Percentiles rank a stretch among this genome's conserved stretches.
These are phyloP conservation scores for Neotropicomus parvogracilis DNA, from an alignment of 1,284 basidiomycete species.

Conservation along the genomic window DNA sequence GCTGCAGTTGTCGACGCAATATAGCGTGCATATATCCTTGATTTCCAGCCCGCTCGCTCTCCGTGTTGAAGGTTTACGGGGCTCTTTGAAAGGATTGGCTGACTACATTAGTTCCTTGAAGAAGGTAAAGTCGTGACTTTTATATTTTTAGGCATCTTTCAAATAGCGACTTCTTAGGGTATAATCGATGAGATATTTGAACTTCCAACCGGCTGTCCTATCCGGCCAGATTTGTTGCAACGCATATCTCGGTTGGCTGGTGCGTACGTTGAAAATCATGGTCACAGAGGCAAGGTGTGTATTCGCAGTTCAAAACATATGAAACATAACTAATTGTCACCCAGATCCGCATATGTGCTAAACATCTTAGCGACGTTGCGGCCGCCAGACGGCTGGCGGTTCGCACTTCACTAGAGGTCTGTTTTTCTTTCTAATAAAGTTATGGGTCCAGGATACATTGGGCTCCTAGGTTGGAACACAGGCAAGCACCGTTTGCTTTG, in stretches of 20 bases:
- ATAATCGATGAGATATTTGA: constrained; percentile 48
- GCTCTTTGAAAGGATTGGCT: constrained; percentile 42
- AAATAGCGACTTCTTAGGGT: constrained; percentile 34
- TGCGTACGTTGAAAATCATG: constrained; percentile 55
- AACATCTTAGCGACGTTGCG: constrained; percentile 37
- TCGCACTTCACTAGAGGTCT: constrained; percentile 51
- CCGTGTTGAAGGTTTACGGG: constrained; percentile 54
- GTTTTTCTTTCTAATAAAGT: constrained; percentile 13
- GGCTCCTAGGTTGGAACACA: constrained; percentile 17
- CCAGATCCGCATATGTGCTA: constrained; percentile 57
- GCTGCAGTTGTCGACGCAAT: constrained; percentile 52
- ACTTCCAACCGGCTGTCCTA: constrained; percentile 42
- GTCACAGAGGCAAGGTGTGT: constrained; percentile 44
- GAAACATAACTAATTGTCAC: constrained; percentile 2
- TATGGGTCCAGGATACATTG: neutral
- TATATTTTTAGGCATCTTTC: neutral
- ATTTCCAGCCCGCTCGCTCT: constrained; percentile 53
- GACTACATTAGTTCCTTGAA: constrained; percentile 47
- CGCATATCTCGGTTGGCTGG: constrained; percentile 63
- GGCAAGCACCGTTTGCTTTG: constrained; percentile 33
- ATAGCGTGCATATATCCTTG: constrained; percentile 60
- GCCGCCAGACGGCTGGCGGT: constrained; percentile 51
- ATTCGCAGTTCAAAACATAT: neutral
- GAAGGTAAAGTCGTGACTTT: constrained; percentile 36
- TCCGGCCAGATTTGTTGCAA: constrained; percentile 48